Base-by-base conservation (phyloP, 257 asterid genomes). In the Rhazya stricta region DNA sequence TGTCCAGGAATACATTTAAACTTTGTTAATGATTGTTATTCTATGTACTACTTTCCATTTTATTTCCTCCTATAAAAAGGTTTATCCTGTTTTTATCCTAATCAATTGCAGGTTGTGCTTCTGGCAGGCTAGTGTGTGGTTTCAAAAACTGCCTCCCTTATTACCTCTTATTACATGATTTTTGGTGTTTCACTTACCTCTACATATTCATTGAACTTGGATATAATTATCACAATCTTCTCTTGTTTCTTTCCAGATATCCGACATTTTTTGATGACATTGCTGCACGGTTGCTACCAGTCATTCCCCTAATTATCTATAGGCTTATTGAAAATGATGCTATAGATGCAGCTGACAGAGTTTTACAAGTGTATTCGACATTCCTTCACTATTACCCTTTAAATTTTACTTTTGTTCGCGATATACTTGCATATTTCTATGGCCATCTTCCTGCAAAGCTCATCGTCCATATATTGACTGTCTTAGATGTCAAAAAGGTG, bases 251-350 rank as follows among this genome's bases (percentile, higher is more conserved):
- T 83, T 60, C 66, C 88, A 94, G 99, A 86, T 94, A 87, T 81
- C 99, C 99, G 54, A 89, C 95, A 76, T 94, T 94, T 85, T 94
- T 94, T 76, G 99, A 94, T 81, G 99, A 94, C 84, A 84, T 94
- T 39, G 97, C 98, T 76, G 98, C 97, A 67, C 89, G 98, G 75
- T 80, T 94, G 86, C 97, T 94, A 74, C 99, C 99, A 79, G 89
- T 94, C 76, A 85, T 94, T 84, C 99, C 99, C 81, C 79, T 86
- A 50, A 89, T 92, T 78, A 88, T 94, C 67, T 94, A 90, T 83
- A 81, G 99, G 82, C 87, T 94, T 36, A 84, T 94, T 43, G 99
- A 94, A 83, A 94, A 92, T 79, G 99, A 94, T 73, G 94, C 91
- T 66, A 85, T 84, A 78, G 99, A 94, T 91, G 96, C 96, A 65